Evolutionary conservation across 2,329 filamentous ascomycete species (phyloP).

Genomic region (Hirsutella minnesotensis): DNA sequence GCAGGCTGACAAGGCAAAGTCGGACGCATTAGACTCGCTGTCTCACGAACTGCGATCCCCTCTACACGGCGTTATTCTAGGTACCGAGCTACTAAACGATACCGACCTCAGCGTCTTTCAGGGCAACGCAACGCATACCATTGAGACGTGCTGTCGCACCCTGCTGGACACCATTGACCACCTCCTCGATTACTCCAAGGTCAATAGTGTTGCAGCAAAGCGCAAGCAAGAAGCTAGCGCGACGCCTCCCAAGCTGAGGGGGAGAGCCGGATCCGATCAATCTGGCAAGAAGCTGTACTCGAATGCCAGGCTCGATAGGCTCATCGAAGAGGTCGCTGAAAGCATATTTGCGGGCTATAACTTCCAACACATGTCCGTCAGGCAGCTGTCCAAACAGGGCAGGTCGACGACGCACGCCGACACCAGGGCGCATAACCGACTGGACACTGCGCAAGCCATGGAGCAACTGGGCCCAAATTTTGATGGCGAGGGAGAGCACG

Average conservation of each 20-base stretch:
- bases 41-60: conserved; percentile 51
- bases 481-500: neutral
- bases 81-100: conserved; percentile 40
- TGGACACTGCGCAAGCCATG: conserved; percentile 30
- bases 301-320: conserved; percentile 22
- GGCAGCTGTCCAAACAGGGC: conserved; percentile 8
- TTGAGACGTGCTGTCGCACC: conserved; percentile 38
- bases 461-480: conserved; percentile 9
- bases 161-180: conserved; percentile 43
- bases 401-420: conserved; percentile 5
- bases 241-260: neutral
- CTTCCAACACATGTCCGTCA: conserved; percentile 18
- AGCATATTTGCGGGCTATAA: conserved; percentile 33
- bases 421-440: conserved; percentile 9
- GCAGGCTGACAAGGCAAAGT: conserved; percentile 34
- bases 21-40: conserved; percentile 46
- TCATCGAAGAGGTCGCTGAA: conserved; percentile 34
- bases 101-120: conserved; percentile 34
- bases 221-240: neutral
- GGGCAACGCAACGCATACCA: conserved; percentile 33
- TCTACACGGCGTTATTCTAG: conserved; percentile 46
- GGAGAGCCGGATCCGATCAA: conserved; percentile 5
- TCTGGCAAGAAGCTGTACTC: conserved; percentile 9
- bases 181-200: conserved; percentile 41
- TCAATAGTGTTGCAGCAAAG: conserved; percentile 25